phyloP scores from a whole-genome alignment of 1,139 yeast genomes.

The Geotrichum cucujoidarum region DNA sequence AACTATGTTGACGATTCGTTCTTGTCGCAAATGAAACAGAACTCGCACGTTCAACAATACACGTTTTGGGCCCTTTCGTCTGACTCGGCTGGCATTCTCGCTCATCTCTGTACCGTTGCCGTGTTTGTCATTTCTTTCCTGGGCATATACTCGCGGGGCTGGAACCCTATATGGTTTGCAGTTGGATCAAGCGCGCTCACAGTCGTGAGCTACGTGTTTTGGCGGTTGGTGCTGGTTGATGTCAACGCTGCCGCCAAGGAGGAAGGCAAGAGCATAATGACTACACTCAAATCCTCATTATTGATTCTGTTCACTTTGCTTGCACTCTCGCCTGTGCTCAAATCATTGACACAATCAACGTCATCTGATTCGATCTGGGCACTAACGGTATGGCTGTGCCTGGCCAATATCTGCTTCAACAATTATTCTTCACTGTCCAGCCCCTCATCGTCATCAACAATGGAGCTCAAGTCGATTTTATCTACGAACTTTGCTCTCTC shows the following conservation, averaged over 20 bases:
- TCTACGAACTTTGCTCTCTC: constrained; percentile 81
- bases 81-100: constrained; percentile 65
- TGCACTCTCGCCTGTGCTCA: constrained; percentile 81
- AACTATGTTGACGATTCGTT: constrained; percentile 82
- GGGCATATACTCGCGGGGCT: constrained; percentile 38
- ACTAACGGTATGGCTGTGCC: constrained; percentile 67
- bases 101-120: constrained; percentile 59
- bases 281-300: constrained; percentile 55
- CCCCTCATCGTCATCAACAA: constrained; percentile 20
- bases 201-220: constrained; percentile 40
- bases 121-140: constrained; percentile 59
- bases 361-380: constrained; percentile 97
- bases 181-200: constrained; percentile 34
- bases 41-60: constrained; percentile 67
- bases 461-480: constrained; percentile 49
- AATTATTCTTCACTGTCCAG: constrained; percentile 47
- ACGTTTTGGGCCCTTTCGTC: constrained; percentile 56
- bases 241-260: constrained; percentile 6
- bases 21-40: constrained; percentile 69
- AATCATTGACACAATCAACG: constrained; percentile 82
- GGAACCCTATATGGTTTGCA: constrained; percentile 36
- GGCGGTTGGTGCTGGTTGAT: constrained; percentile 19
- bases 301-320: constrained; percentile 66
- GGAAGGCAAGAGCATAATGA: constrained; percentile 15
- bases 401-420: constrained; percentile 61